These are phyloP conservation scores for Globisporangium perplexum DNA, from an alignment of 352 stramenopile species.

Conservation along the genomic window DNA sequence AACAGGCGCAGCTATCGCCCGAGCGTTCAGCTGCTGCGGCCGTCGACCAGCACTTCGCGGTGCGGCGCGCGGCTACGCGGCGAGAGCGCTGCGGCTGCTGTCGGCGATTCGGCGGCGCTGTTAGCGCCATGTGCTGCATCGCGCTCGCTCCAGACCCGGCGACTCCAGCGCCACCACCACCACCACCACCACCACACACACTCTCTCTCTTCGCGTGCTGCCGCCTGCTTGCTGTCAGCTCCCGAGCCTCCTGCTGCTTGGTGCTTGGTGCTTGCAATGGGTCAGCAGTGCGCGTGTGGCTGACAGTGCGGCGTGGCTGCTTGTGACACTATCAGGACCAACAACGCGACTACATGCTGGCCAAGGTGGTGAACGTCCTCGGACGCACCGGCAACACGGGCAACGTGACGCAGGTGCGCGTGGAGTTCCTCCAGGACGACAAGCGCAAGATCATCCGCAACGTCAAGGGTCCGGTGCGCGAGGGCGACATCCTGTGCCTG, in stretches of 20 bases:
- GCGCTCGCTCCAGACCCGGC: too few relatives aligned
- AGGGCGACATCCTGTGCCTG: slow-evolving; percentile 99
- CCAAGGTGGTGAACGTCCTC: slow-evolving; percentile 98
- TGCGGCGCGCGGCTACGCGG: too few relatives aligned
- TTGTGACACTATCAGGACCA: slow-evolving; percentile 34
- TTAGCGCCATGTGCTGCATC: too few relatives aligned
- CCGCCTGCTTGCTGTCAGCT: background rate
- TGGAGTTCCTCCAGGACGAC: slow-evolving; percentile 99
- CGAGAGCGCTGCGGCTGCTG: too few relatives aligned
- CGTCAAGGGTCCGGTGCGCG: slow-evolving; percentile 98
- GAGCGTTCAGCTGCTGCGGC: background rate
- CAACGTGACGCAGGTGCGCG: slow-evolving; percentile 99
- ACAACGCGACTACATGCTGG: slow-evolving; percentile 94
- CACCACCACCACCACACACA: background rate
- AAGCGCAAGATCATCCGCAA: slow-evolving; percentile 99
- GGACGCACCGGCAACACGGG: slow-evolving; percentile 99
- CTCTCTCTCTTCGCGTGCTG: too few relatives aligned
- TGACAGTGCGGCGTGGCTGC: slow-evolving; percentile 9
- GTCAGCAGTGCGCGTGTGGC: too few relatives aligned
- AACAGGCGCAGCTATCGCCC: background rate
- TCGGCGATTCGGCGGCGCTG: background rate
- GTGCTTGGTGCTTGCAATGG: background rate
- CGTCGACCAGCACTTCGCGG: background rate
- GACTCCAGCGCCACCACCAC: background rate
- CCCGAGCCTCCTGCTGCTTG: background rate